A percentile compares a stretch with the other conserved stretches of the same genome.
Evolutionary conservation across 2,329 filamentous ascomycete genomes (phyloP).

Genomic region (Colletotrichum sp.): DNA sequence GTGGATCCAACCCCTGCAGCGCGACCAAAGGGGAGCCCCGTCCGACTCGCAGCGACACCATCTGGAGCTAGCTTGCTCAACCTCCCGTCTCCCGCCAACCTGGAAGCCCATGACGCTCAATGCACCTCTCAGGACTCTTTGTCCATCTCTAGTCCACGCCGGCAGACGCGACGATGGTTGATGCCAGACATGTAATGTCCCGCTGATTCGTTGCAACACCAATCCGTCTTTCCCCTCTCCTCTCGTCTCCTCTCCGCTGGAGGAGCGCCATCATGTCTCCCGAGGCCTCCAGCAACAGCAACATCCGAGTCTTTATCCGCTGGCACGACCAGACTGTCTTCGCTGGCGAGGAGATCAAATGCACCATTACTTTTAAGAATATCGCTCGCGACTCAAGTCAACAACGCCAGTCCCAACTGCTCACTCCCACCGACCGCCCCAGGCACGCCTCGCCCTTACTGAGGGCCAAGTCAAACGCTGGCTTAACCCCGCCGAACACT

Average conservation of each 20-base stretch:
- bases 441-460: slow-evolving; percentile 46
- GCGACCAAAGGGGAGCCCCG: slow-evolving; percentile 9
- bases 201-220: slow-evolving; percentile 3
- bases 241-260: slow-evolving; percentile 12
- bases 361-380: slow-evolving; percentile 96
- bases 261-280: slow-evolving; percentile 49
- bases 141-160: slow-evolving; percentile 9
- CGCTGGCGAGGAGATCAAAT: slow-evolving; percentile 93
- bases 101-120: slow-evolving; percentile 21
- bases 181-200: slow-evolving; percentile 18
- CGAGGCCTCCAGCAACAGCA: slow-evolving; percentile 66
- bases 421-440: slow-evolving; percentile 22
- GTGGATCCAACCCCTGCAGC: slow-evolving; percentile 18
- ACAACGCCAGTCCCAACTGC: slow-evolving; percentile 27
- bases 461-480: slow-evolving; percentile 46
- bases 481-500: slow-evolving; percentile 50
- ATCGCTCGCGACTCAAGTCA: slow-evolving; percentile 57
- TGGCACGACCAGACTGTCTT: slow-evolving; percentile 96
- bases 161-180: slow-evolving; percentile 15
- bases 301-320: slow-evolving; percentile 93
- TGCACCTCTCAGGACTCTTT: slow-evolving; percentile 15
- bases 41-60: slow-evolving; percentile 14
- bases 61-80: slow-evolving; percentile 19
- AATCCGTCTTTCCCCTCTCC: not conserved
- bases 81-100: slow-evolving; percentile 17